Conservation (phyloP, 352 stramenopile genomes). For the Achlya hypogyna region DNA sequence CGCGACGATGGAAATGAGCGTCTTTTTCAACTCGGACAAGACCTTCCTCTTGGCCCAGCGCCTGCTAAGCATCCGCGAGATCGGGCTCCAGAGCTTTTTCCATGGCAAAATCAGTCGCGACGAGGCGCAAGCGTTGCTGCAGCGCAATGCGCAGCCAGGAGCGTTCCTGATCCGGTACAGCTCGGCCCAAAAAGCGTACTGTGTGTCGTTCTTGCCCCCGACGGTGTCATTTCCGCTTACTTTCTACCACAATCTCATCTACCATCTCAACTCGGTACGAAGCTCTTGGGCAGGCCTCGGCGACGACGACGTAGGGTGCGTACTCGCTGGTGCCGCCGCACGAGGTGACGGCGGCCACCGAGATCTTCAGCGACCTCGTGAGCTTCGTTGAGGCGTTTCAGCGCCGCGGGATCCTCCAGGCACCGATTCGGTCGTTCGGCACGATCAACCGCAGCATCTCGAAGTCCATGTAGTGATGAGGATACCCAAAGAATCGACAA, state of each 20-base stretch:
- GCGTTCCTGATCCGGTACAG: conserved; percentile 70
- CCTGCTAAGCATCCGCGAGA: conserved; percentile 40
- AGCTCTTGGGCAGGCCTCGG: background rate
- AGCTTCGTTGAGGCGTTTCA: conserved; percentile 72
- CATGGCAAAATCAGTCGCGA: conserved; percentile 59
- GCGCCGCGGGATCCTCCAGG: conserved; percentile 45
- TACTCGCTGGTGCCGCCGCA: conserved; percentile 49
- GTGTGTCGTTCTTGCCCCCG: conserved; percentile 48
- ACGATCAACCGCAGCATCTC: conserved; percentile 12
- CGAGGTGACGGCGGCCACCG: conserved; percentile 39
- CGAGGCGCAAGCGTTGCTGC: conserved; percentile 37
- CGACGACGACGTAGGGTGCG: conserved; percentile 25
- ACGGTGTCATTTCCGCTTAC: conserved; percentile 21
- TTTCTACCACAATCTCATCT: conserved; percentile 62
- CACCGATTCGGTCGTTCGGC: conserved; percentile 30
- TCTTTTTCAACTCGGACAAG: conserved; percentile 42
- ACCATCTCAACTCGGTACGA: conserved; percentile 36
- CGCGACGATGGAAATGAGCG: background rate
- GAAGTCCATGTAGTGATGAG: conserved; percentile 1
- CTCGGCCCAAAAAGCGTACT: conserved; percentile 46
- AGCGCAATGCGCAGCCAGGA: conserved; percentile 24
- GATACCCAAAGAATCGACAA: too few species aligned
- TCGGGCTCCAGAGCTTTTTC: conserved; percentile 69
- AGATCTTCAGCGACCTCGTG: conserved; percentile 55
- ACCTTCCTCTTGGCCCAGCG: conserved; percentile 55